Base-by-base conservation (phyloP, 768 basidiomycete genomes). In the Kwoniella botswanensis region DNA sequence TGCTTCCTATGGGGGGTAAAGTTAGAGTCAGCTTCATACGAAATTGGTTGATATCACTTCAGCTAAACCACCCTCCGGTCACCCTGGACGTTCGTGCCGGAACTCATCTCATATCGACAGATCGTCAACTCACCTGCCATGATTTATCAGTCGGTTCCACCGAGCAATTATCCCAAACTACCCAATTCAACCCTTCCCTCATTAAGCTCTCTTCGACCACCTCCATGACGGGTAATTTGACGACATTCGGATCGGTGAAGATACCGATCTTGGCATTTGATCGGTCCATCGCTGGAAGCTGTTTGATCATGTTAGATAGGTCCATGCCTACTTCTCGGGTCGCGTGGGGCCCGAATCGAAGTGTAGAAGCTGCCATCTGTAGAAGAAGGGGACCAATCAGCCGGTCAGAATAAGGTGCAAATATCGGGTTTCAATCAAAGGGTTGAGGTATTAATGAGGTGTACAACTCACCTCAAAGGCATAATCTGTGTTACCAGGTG, bases 241-340 rank as follows among this genome's bases (percentile, higher is more conserved):
- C 90, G 24, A 98, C 87, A 67, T 90, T 92, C 13, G 90, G 89
- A 78, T 98, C 96, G 4, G 96, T 98, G 82, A 95, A 96, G 22
- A 98, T 92, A 18, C 88, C 96, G 73, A 98, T 92, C 90, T 97
- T 81, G 50, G 78, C 78, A 24, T 73, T 61, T 26, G 71, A 65
- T 54, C 71, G 71, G 66, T 73, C 75, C 46, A 72, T 62, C n/a
- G 76, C 65, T 13, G 79, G 76, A 13, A 80, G 71, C 50, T 75
- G 74, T 13, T 63, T 42, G 62, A 79, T 75, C 80, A 79, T 82
- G 70, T 79, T 79, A 54, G 75, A 66, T 41, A 78, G 70, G 59
- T 81, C 80, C 71, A 71, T 69, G 1, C 80, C 82, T 61, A 83
- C 79, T 68, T 83, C 82, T 1, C 72, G 64, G 13, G 82, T 83